Base-by-base conservation (phyloP, 805 yeast species). In the Candida odintsovae region DNA sequence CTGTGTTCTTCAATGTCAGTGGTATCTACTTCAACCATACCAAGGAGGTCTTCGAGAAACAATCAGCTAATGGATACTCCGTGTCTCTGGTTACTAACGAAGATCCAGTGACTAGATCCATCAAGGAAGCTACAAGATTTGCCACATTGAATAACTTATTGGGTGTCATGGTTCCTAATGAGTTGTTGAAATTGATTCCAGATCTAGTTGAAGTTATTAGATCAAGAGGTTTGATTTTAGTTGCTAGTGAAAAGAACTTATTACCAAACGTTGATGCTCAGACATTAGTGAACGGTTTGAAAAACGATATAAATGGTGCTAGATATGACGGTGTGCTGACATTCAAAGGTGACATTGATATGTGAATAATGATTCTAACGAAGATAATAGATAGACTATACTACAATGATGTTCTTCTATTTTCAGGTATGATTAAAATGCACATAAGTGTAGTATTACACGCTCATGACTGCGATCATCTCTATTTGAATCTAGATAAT, bases 1-100 rank as follows among this genome's bases (percentile, higher is more conserved):
- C 99, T 0, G 98, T 94, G 0, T 82, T 94, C 53, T 86, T 87
- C 67, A 79, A 83, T 46, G 78, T 90, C 76, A 82, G 80, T 55
- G 87, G 89, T n/a, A 69, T 82, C 11, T 68, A 73, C 35, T 70
- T 62, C 55, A 52, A 63, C 28, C 47, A 54, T 10, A 6, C 41
- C 13, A 19, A 31, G 12, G 64, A 67, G 16, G 50, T 50, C 44
- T 74, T 73, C 48, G 61, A 54, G 13, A 53, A 65, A 26, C 66
- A 69, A 36, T 65, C 76, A 2, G 69, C 77, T 1, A 73, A 73
- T 57, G 76, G 76, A 12, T 66, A 65, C 48, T 42, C 58, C 3
- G 38, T 41, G 12, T 54, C 55, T 19, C n/a, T 61, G 22, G 56
- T 56, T 33, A 51, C 59, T 25, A 45, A 55, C 37, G 66, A 63